Evolutionary conservation across 140 eudicot genomes (phyloP).

Genomic region (Stevia rebaudiana): DNA sequence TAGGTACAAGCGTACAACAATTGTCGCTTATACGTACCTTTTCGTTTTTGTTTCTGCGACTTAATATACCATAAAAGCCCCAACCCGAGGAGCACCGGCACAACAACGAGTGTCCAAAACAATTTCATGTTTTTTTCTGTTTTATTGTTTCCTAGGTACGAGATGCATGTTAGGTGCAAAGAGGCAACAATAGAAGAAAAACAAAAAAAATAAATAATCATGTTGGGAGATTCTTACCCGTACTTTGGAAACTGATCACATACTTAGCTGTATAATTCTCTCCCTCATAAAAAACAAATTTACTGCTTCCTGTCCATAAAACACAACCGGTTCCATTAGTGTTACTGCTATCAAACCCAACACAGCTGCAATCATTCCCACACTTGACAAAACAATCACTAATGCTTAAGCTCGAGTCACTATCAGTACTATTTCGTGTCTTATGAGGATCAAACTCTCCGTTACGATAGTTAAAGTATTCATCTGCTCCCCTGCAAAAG

Average conservation of each 20-base stretch:
- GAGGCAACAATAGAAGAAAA: too few species aligned
- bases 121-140: not conserved
- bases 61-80: conserved; percentile 13
- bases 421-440: not conserved
- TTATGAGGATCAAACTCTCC: conserved; percentile 15
- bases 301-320: conserved; percentile 22
- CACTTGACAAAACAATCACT: conserved; percentile 42
- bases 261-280: too few species aligned
- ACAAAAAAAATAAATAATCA: not conserved
- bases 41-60: conserved; percentile 18
- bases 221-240: conserved; percentile 6
- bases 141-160: not conserved
- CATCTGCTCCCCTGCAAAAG: conserved; percentile 15
- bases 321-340: conserved; percentile 28
- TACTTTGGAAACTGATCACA: conserved; percentile 19
- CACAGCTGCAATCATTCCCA: conserved; percentile 43
- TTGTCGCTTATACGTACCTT: conserved; percentile 18
- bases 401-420: conserved; percentile 27
- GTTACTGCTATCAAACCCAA: conserved; percentile 21
- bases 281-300: conserved; percentile 8
- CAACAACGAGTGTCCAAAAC: conserved; percentile 18
- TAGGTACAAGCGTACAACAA: not conserved
- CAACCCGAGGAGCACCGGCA: conserved; percentile 6
- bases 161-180: too few species aligned
- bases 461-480: conserved; percentile 5